Evolutionary conservation across 345 rosid genomes (phyloP), one percentile per base, ranked within the genome.

Genomic region (Erysimum cheiranthoides): DNA sequence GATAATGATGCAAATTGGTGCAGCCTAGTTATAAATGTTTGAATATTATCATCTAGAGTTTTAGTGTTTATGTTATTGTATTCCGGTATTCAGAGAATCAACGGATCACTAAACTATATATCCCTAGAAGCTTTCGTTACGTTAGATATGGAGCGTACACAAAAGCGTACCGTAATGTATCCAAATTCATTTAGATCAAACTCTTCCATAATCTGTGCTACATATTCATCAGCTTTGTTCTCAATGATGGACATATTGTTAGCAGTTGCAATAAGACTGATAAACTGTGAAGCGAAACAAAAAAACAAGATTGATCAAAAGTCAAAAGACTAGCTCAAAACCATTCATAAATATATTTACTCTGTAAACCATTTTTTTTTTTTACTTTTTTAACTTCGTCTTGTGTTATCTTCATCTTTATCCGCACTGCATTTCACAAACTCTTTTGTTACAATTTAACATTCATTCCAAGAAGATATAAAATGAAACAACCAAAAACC

Each of bases 121-220:
- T 36, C 10, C 39, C 0, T 36, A 8, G 10, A 8, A 36, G 39
- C 7, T 8, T 8, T 2, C 2, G 32, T 5, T 31, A 31, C 2
- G 32, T 1, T 1, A 31, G 32, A 36, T 8, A 8, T 36, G 10
- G 8, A 60, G 5, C 60, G 52, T 78, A 90, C 96, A 87, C 31
- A 50, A 50, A 45, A 50, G 1, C 30, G 10, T 21, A 50, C 56
- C 12, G 73, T 81, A 71, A 90, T 86, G 85, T 85, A 83, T 66
- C 90, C 92, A 6, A 45, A 66, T 38, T 83, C 35, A n/a, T 86
- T 80, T 12, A 82, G 83, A 64, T 86, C 96, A 65, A 90, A 71
- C 63, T 88, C 92, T 74, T 86, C 87, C 96, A 90, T 85, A 67
- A 90, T 90, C 74, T 86, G 61, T 16, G 89, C 81, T 18, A 89